Evolutionary conservation across 2,329 filamentous ascomycete species (phyloP), one percentile per base, ranked within the genome.

Genomic region (Xylaria sp.): DNA sequence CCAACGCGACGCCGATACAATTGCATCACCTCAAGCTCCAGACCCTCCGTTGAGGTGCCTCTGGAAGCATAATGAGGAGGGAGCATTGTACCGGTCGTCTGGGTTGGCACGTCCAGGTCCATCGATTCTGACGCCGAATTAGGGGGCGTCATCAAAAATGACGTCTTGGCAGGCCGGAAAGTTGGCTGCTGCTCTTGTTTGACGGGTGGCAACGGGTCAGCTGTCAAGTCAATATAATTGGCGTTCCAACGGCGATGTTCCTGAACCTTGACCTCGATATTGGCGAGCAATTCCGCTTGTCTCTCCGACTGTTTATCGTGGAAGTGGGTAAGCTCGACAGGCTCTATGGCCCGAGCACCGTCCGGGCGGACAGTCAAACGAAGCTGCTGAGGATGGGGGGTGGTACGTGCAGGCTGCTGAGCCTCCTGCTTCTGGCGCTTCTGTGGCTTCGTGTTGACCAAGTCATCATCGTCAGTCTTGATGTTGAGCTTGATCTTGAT

Each of bases 161-260:
- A 86, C 49, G 87, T 86, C 70, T 87, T 90, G 52, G 84, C 89
- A 52, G 85, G 83, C 63, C 88, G 83, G 78, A 91, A 92, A 65
- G 83, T 83, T 59, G 80, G 75, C 64, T 87, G 81, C 67, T 79
- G 79, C 66, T 83, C 80, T 60, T 91, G 88, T 69, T 84, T 80
- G 49, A 90, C 85, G 19, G 92, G 92, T 54, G 90, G 91, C 65
- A 97, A 83, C 54, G 93, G 92, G 65, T 88, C 87, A 77, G 88
- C 86, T 63, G 93, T 97, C 72, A 92, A 82, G 76, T 97, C 92
- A 69, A 95, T 84, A 78, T 91, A 92, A 70, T 90, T 89, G 68
- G 90, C 83, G 75, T 97, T 97, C 92, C 93, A 97, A 72, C 89
- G 87, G 68, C 89, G 85, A 76, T 97, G 93, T 75, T 94, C 93